Conservation (phyloP, 352 stramenopile species). For the Globisporangium perplexum region DNA sequence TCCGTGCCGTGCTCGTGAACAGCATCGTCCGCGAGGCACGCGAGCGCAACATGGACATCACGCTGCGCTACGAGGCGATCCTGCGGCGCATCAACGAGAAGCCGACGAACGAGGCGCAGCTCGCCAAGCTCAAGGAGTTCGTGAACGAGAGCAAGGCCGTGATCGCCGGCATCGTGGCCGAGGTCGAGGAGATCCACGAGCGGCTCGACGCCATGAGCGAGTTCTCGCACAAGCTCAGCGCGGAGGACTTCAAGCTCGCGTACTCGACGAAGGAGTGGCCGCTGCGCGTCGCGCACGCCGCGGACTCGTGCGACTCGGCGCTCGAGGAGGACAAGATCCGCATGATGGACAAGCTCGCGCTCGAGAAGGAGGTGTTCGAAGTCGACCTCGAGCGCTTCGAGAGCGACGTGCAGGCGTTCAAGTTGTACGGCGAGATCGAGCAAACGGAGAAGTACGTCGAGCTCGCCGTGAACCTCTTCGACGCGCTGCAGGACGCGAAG, state of each 20-base stretch:
- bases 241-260: constrained; percentile 87
- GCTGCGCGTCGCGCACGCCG: constrained; percentile 69
- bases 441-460: constrained; percentile 90
- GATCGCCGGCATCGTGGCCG: constrained; percentile 66
- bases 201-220: constrained; percentile 70
- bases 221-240: constrained; percentile 81
- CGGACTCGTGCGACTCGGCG: constrained; percentile 81
- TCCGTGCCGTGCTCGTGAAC: constrained; percentile 77
- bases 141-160: constrained; percentile 78
- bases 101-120: constrained; percentile 88
- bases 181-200: constrained; percentile 73
- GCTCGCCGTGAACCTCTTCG: constrained; percentile 80
- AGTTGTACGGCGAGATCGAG: constrained; percentile 83
- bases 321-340: constrained; percentile 90
- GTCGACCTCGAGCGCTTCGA: constrained; percentile 86
- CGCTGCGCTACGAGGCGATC: constrained; percentile 85
- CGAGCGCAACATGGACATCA: constrained; percentile 86
- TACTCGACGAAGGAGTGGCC: constrained; percentile 89
- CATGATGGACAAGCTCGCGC: constrained; percentile 92
- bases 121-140: constrained; percentile 88
- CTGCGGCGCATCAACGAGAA: constrained; percentile 89
- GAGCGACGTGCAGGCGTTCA: constrained; percentile 84
- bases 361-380: constrained; percentile 90
- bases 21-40: constrained; percentile 72
- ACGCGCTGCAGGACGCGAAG: constrained; percentile 89